Evolutionary conservation across 2,329 filamentous ascomycete genomes (phyloP).

Genomic region (Paracoccidioides brasiliensis): DNA sequence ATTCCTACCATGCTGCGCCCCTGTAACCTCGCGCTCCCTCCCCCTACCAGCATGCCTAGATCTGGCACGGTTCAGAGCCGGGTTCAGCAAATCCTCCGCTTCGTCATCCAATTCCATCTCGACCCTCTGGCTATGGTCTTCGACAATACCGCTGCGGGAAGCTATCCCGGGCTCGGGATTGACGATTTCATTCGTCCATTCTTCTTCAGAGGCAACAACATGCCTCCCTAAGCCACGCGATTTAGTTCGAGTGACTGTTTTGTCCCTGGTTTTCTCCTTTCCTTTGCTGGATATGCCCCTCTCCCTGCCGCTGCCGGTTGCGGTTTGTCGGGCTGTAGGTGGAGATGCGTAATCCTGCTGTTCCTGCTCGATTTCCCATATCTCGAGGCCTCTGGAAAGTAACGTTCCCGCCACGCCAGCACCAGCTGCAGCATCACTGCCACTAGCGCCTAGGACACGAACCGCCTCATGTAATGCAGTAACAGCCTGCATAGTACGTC

Average conservation of each 20-base stretch:
- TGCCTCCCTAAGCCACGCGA: background rate
- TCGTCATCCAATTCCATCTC: constrained; percentile 33
- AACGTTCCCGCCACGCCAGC: constrained; percentile 35
- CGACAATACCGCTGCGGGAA: constrained; percentile 13
- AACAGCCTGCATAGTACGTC: constrained; percentile 62
- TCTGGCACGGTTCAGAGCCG: constrained; percentile 22
- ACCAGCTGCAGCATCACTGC: constrained; percentile 35
- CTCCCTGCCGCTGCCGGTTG: constrained; percentile 12
- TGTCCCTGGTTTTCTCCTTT: constrained; percentile 17
- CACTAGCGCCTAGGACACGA: constrained; percentile 32
- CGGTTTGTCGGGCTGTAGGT: background rate
- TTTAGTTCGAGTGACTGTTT: constrained; percentile 13
- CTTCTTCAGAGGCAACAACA: constrained; percentile 12
- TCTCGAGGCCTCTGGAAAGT: constrained; percentile 32
- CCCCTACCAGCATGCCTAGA: background rate
- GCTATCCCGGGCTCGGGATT: constrained; percentile 15
- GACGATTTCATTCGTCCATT: constrained; percentile 27
- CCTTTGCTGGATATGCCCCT: constrained; percentile 14
- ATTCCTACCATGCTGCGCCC: background rate
- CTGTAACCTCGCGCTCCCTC: background rate
- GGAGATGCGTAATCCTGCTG: constrained; percentile 4
- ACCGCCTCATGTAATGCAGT: constrained; percentile 63
- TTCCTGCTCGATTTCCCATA: constrained; percentile 32
- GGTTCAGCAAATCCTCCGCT: constrained; percentile 29
- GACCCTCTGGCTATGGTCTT: constrained; percentile 16